Evolutionary conservation across 208 protist genomes (phyloP), one percentile per base, ranked within the genome.

Genomic region (Acanthamoeba castellanii): DNA sequence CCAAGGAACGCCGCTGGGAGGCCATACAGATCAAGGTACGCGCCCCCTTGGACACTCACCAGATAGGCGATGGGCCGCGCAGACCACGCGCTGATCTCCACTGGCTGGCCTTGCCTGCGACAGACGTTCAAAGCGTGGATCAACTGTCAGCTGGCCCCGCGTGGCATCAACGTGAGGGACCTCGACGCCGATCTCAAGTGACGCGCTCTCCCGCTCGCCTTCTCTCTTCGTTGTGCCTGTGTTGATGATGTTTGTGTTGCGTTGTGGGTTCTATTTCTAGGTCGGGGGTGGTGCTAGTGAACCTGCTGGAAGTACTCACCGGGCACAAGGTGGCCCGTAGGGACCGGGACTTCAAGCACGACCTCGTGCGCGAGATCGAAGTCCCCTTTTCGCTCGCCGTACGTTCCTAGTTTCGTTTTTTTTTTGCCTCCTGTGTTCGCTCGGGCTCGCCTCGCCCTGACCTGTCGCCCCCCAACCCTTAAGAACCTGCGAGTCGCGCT

Each of bases 121-220:
- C 42, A 90, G 84, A 90, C 84, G 16, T 90, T 90, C 50, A 90
- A 90, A 22, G 84, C 84, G 45, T 90, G 84, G 84, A 90, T 90
- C 84, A 90, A 90, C 52, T 32, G 27, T 32, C 84, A 90, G 50
- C 84, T 90, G 16, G 32, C 84, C 20, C 84, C 50, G 27, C n/a
- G 84, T 13, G 84, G 59, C 37, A 90, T 90, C 20, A 25, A 34
- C 6, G 84, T 90, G 55, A 61, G 47, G 18, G 59, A 90, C 59
- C 52, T 90, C 32, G 84, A 90, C 34, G 7, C 11, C n/a, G 84
- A 90, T 50, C 37, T 90, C 25, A 90, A 45, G 84, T 90, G n/a
- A 27, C 30, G 30, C 34, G 16, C 34, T 20, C 32, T 13, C 70
- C 1, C 34, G 70, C 72, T 37, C 42, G 37, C 72, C 42, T 82